phyloP scores from a whole-genome alignment of 202 grass and related monocot genomes.

The Dendrocalamus latiflorus region DNA sequence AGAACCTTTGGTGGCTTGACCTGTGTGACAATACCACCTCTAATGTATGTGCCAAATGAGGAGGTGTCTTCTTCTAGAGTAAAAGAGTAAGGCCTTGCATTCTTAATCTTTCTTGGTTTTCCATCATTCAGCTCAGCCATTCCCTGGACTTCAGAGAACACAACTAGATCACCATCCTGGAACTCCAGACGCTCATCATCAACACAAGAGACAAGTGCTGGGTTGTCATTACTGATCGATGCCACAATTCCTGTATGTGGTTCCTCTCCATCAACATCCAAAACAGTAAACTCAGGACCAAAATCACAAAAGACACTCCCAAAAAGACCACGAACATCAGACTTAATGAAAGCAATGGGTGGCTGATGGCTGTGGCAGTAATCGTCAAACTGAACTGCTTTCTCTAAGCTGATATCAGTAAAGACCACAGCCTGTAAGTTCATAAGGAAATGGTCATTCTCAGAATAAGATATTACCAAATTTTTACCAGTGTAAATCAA shows the following conservation, averaged over 20 bases:
- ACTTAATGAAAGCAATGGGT: no score
- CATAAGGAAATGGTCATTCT: background rate
- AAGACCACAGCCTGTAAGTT: conserved; percentile 62
- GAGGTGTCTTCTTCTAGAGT: conserved; percentile 85
- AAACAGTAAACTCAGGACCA: conserved; percentile 78
- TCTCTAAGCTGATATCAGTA: no score
- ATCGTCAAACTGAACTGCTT: conserved; percentile 74
- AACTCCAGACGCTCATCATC: no score
- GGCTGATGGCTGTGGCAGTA: no score
- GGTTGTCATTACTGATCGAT: no score
- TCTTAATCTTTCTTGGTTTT: conserved; percentile 85
- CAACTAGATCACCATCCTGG: no score
- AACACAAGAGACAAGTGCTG: no score
- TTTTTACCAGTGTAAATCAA: background rate
- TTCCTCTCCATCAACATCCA: conserved; percentile 87
- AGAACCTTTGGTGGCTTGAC: conserved; percentile 80
- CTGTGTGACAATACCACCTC: conserved; percentile 89
- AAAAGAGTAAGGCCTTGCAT: conserved; percentile 74
- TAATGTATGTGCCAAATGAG: conserved; percentile 58
- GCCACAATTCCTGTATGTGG: conserved; percentile 85
- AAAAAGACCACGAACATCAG: no score
- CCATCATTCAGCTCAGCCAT: conserved; percentile 92
- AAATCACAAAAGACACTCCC: conserved; percentile 91
- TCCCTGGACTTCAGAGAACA: conserved; percentile 86
- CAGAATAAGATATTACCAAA: background rate